Conservation (phyloP, 202 grass and related monocot genomes). For the Setaria viridis region DNA sequence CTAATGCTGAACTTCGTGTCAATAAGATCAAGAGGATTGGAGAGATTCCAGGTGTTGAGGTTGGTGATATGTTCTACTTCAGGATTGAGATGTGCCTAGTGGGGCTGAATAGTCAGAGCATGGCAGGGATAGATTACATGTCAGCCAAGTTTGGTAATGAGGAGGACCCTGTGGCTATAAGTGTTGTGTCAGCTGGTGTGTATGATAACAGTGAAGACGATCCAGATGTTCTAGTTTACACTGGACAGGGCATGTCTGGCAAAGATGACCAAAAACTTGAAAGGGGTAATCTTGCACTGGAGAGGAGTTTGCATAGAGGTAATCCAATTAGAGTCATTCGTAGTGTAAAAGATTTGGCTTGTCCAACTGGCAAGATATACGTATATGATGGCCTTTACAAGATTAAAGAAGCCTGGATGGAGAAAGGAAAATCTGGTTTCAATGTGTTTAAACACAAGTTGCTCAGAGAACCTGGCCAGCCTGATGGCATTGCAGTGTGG, state of each 20-base stretch:
- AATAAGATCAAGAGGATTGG: constrained; percentile 73
- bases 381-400: constrained; percentile 85
- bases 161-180: constrained; percentile 57
- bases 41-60: constrained; percentile 66
- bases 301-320: constrained; percentile 74
- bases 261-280: constrained; percentile 88
- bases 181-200: constrained; percentile 77
- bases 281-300: constrained; percentile 83
- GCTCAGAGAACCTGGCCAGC: constrained; percentile 68
- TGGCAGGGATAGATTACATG: constrained; percentile 80
- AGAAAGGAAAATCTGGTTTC: constrained; percentile 72
- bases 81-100: constrained; percentile 84
- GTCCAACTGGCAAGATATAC: constrained; percentile 75
- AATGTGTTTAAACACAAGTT: constrained; percentile 84
- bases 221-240: constrained; percentile 69
- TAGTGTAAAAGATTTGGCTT: constrained; percentile 68
- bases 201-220: constrained; percentile 79
- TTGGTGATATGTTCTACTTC: constrained; percentile 91
- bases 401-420: constrained; percentile 73
- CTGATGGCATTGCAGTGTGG: constrained; percentile 75
- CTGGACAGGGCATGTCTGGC: constrained; percentile 73
- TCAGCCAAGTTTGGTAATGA: constrained; percentile 43
- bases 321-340: constrained; percentile 82
- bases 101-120: constrained; percentile 63
- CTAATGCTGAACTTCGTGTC: constrained; percentile 61